Evolutionary conservation across 2,329 filamentous ascomycete species (phyloP).

Genomic region (Davidsoniella neocaledoniae): DNA sequence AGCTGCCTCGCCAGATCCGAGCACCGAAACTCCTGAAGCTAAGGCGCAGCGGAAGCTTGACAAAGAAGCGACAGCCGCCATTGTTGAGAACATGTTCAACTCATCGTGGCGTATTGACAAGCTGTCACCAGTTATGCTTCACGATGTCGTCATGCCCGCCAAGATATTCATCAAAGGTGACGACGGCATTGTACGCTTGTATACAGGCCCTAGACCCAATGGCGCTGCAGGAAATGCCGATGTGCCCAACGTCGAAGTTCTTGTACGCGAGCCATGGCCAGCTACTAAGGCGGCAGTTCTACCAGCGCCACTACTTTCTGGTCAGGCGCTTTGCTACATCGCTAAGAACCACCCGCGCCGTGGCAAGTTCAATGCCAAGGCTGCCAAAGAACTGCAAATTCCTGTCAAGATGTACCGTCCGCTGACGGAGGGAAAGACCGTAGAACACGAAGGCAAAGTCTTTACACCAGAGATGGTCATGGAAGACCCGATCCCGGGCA

Average conservation of each 20-base stretch:
- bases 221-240: conserved; percentile 21
- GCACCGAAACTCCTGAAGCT: neutral
- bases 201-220: conserved; percentile 48
- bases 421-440: conserved; percentile 44
- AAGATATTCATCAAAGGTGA: conserved; percentile 51
- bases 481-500: conserved; percentile 46
- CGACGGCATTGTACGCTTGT: conserved; percentile 48
- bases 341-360: conserved; percentile 59
- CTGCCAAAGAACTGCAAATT: conserved; percentile 50
- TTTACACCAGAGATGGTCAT: conserved; percentile 83
- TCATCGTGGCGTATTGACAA: conserved; percentile 50
- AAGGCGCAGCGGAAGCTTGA: conserved; percentile 11
- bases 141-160: conserved; percentile 49
- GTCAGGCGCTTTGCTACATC: conserved; percentile 69
- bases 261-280: conserved; percentile 66
- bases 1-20: conserved; percentile 6
- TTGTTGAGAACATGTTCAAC: conserved; percentile 20
- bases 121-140: conserved; percentile 47
- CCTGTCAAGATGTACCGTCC: conserved; percentile 35
- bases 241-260: conserved; percentile 47
- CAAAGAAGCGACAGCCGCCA: conserved; percentile 14
- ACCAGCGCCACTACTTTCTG: conserved; percentile 49
- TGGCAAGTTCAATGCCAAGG: conserved; percentile 59
- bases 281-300: conserved; percentile 46
- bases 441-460: conserved; percentile 43